These are phyloP conservation scores for Ramichloridium luteum DNA, from an alignment of 2,329 filamentous ascomycete species.

Conservation along the genomic window DNA sequence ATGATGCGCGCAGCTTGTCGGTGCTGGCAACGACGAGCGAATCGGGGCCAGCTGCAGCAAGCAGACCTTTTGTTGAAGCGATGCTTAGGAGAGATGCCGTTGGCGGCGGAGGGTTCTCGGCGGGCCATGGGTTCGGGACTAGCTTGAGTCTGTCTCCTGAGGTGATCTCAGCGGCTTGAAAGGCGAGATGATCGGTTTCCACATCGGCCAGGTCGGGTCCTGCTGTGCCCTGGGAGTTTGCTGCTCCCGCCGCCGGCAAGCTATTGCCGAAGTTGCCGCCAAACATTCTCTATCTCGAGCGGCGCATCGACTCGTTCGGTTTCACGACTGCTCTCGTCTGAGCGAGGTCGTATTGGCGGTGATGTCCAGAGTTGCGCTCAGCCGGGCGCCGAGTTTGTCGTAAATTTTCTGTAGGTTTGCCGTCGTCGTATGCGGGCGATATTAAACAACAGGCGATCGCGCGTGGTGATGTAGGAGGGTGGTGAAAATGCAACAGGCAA, in stretches of 20 bases:
- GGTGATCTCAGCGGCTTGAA: conserved; percentile 67
- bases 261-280: background rate
- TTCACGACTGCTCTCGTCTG: no score
- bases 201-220: conserved; percentile 65
- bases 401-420: no score
- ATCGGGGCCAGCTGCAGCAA: conserved; percentile 80
- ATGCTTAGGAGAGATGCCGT: conserved; percentile 76
- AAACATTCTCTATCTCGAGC: no score
- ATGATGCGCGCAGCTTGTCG: conserved; percentile 63
- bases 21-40: conserved; percentile 65
- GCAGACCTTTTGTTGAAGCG: conserved; percentile 64
- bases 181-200: conserved; percentile 67
- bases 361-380: no score
- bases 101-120: conserved; percentile 54
- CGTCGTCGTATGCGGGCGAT: no score
- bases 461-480: no score
- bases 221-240: conserved; percentile 12
- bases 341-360: no score
- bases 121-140: conserved; percentile 65
- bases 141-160: conserved; percentile 56
- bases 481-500: no score
- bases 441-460: no score
- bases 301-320: no score
- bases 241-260: background rate
- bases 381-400: no score